Conservation (phyloP, 2,329 filamentous ascomycete species). For the Berkeleyomyces basicola region DNA sequence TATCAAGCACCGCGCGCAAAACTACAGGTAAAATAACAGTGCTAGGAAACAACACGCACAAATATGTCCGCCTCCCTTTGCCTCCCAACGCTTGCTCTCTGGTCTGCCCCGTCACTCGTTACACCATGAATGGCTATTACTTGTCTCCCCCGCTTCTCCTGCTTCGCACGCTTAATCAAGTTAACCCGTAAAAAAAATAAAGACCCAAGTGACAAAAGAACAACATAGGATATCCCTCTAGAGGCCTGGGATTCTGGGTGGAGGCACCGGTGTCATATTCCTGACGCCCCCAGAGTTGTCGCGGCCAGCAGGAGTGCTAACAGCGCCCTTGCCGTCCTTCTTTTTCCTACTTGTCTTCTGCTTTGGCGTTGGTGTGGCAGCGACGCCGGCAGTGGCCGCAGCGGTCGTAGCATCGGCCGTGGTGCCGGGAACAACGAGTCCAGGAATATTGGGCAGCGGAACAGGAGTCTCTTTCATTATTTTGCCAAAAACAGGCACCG, state of each 20-base stretch:
- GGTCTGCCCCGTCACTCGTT: neutral
- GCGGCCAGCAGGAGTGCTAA: neutral
- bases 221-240: neutral
- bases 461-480: neutral
- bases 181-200: neutral
- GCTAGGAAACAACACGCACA: neutral
- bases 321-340: neutral
- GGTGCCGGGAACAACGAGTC: neutral
- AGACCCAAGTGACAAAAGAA: neutral
- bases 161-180: neutral
- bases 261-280: neutral
- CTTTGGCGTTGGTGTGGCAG: neutral
- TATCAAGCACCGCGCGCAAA: neutral
- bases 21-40: neutral
- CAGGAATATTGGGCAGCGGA: neutral
- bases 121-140: neutral
- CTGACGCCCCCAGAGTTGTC: neutral
- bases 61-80: neutral
- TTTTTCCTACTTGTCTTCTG: neutral
- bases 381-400: neutral
- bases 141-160: neutral
- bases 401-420: neutral
- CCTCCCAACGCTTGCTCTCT: neutral
- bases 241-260: neutral
- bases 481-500: neutral